A percentile compares a stretch with the other conserved stretches of the same genome.
phyloP scores from a whole-genome alignment of 805 yeast genomes.

The Spathaspora arborariae region DNA sequence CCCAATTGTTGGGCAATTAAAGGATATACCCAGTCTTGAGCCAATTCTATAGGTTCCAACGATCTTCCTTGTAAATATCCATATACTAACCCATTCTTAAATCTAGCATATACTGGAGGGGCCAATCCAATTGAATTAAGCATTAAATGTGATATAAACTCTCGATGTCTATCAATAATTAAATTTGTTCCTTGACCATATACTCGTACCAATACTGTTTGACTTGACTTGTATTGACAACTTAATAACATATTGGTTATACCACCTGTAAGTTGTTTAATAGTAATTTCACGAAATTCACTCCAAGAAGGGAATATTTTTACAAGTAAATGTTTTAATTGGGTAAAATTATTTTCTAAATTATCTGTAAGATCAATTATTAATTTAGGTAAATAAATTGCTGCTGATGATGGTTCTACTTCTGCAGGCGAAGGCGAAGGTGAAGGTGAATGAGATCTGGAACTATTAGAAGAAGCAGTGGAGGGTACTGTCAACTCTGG shows the following conservation, averaged over 20 bases:
- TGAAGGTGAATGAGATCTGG: constrained; percentile 1
- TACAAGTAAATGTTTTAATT: constrained; percentile 35
- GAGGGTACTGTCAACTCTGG: constrained; percentile 4
- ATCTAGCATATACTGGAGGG: constrained; percentile 63
- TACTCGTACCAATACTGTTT: constrained; percentile 56
- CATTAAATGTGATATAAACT: constrained; percentile 65
- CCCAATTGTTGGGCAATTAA: constrained; percentile 65
- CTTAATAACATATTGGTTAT: constrained; percentile 58
- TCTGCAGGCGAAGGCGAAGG: constrained; percentile 5
- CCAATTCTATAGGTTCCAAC: constrained; percentile 51
- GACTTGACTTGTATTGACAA: constrained; percentile 33
- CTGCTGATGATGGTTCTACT: constrained; percentile 31
- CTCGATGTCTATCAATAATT: constrained; percentile 72
- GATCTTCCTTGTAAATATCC: constrained; percentile 67
- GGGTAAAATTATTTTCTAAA: constrained; percentile 28
- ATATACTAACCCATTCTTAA: constrained; percentile 69
- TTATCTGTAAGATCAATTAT: constrained; percentile 37
- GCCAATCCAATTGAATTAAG: constrained; percentile 60
- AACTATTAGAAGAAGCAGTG: neutral
- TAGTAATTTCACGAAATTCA: constrained; percentile 21
- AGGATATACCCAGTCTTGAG: constrained; percentile 44
- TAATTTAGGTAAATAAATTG: constrained; percentile 46
- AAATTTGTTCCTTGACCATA: constrained; percentile 72
- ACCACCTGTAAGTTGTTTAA: constrained; percentile 55
- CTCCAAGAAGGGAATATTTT: constrained; percentile 45